Conservation (phyloP, 208 protist genomes). For the Tritrichomonas foetus region DNA sequence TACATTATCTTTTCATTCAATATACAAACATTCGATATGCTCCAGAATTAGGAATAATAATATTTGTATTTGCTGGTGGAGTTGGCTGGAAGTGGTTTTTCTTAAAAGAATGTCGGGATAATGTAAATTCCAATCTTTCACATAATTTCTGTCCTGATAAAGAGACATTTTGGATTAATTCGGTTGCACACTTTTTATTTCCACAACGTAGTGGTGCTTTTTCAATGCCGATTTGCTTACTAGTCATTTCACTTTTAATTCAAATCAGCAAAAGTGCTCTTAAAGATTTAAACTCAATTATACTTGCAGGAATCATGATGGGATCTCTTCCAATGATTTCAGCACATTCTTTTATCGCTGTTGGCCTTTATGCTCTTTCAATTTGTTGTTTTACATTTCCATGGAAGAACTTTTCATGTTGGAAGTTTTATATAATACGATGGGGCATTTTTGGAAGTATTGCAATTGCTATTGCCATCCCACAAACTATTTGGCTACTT, state of each 20-base stretch:
- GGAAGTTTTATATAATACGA: not conserved
- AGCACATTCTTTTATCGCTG: not conserved
- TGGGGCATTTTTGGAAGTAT: not conserved
- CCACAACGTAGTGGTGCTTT: slow-evolving; percentile 12
- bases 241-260: not conserved
- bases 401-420: not conserved
- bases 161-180: not conserved
- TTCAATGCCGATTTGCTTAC: not conserved
- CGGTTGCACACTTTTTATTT: not conserved
- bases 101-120: too few species aligned
- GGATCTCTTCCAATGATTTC: not conserved
- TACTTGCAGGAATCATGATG: not conserved
- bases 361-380: not conserved
- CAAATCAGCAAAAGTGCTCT: not conserved
- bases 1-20: not conserved
- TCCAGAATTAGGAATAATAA: not conserved
- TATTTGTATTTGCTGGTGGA: not conserved
- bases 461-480: not conserved
- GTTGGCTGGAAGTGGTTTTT: not conserved
- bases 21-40: not conserved
- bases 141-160: not conserved
- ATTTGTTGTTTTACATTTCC: not conserved
- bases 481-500: not conserved
- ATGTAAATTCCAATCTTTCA: not conserved
- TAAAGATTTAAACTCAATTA: not conserved